Evolutionary conservation across 1,284 basidiomycete species (phyloP), one percentile per base, ranked within the genome.

Genomic region (Ceratobasidium papillatum): DNA sequence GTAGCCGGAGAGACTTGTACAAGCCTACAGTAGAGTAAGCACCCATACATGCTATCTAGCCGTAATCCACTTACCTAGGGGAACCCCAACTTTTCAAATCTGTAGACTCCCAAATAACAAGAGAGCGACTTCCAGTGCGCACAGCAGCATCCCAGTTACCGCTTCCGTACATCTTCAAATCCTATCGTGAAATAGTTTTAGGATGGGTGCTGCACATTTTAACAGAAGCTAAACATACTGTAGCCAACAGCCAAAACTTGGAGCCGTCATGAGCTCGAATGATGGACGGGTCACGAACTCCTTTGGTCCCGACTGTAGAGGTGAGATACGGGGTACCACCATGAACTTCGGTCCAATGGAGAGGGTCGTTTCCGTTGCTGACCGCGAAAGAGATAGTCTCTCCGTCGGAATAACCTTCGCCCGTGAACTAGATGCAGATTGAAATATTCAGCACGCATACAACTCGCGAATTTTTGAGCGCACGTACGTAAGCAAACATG

Each of bases 101-200:
- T 5, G 66, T 71, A n/a, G 66, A 71, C 54, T 71, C 66, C 66
- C 66, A 71, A n/a, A 71, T 71, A 11, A 71, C 66, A 22, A 71
- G 58, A 2, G 66, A 71, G 17, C 66, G 66, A 27, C 66, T 71
- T 8, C 66, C 66, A 25, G 66, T 71, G 27, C 66, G 66, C 27
- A 71, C 66, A 32, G 66, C 52, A 47, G 66, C 66, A n/a, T 71
- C 52, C 66, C 66, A 71, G 30, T 58, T 54, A 7, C 66, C 66
- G 17, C 38, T 58, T 32, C 66, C 66, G 41, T 71, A 71, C 66
- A 71, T 71, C 54, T 71, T 71, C 34, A 71, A 45, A 19, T 71
- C 66, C 66, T 71, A 34, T 47, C 12, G 52, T 47, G 34, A 27
- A 30, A 12, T n/a, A 7, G 36, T 2, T 0, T 58, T 30, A 43